Conservation (phyloP, 2,329 filamentous ascomycete genomes). For the Sclerotinia sclerotiorum region DNA sequence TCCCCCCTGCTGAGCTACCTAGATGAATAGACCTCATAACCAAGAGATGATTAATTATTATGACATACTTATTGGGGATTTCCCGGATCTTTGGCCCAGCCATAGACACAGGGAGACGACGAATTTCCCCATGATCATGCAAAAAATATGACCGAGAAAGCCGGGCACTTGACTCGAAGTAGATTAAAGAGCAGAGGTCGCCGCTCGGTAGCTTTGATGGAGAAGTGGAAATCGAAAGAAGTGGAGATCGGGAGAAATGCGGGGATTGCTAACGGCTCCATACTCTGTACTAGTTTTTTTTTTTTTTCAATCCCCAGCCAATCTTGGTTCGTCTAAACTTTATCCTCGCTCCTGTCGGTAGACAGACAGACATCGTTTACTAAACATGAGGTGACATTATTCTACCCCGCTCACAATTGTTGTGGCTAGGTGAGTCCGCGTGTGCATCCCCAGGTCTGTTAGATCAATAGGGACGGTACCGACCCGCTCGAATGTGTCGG, state of each 20-base stretch:
- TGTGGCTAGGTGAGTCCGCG: too few species aligned
- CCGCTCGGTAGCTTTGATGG: too few species aligned
- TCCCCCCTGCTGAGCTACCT: too few species aligned
- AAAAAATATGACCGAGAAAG: constrained; percentile 27
- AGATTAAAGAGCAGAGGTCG: background rate
- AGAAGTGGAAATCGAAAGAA: background rate
- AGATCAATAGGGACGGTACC: too few species aligned
- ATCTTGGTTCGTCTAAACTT: constrained; percentile 22
- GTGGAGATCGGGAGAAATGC: constrained; percentile 4
- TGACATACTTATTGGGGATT: background rate
- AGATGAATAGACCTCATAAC: background rate
- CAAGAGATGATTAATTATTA: background rate
- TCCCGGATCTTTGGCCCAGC: background rate
- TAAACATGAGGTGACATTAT: too few species aligned
- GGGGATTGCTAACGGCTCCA: constrained; percentile 4
- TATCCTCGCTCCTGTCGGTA: background rate
- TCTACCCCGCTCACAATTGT: too few species aligned
- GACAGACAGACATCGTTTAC: too few species aligned
- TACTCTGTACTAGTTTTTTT: too few species aligned
- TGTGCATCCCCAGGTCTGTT: too few species aligned
- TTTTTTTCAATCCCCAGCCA: background rate
- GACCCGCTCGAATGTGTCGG: too few species aligned
- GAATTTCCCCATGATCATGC: background rate
- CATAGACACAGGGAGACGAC: background rate
- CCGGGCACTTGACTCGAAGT: constrained; percentile 19